phyloP scores from a whole-genome alignment of 331 rosid species.

The Spiraea crenata region DNA sequence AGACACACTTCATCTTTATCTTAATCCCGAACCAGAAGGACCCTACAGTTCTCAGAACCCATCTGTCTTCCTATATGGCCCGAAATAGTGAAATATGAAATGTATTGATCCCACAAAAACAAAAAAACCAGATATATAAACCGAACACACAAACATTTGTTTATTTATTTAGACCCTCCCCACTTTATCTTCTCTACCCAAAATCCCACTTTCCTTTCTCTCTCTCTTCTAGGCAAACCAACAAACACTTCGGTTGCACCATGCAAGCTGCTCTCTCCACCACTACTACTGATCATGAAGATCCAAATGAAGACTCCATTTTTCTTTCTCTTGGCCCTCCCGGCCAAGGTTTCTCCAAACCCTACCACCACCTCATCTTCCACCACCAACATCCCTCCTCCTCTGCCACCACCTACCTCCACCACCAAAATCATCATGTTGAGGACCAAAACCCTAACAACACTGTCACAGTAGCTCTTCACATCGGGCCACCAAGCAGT shows the following conservation, averaged over 20 bases:
- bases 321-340: constrained; percentile 83
- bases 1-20: too few relatives aligned
- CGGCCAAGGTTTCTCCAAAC: constrained; percentile 47
- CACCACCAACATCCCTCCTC: constrained; percentile 13
- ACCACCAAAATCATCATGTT: constrained; percentile 15
- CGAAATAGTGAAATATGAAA: too few relatives aligned
- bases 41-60: too few relatives aligned
- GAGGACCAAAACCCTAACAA: neutral
- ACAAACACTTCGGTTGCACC: constrained; percentile 29
- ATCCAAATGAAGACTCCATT: constrained; percentile 50
- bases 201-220: constrained; percentile 4
- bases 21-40: too few relatives aligned
- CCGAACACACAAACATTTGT: neutral
- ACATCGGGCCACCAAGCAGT: constrained; percentile 61
- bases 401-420: neutral
- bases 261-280: constrained; percentile 42
- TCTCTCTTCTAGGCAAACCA: constrained; percentile 18
- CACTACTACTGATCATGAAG: constrained; percentile 27
- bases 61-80: too few relatives aligned
- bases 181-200: constrained; percentile 40
- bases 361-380: constrained; percentile 16
- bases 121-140: constrained; percentile 11
- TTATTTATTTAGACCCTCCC: constrained; percentile 41
- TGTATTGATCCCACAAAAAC: neutral
- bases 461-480: constrained; percentile 74